phyloP scores from a whole-genome alignment of 495 filamentous ascomycete genomes.

The Chaetomidium leptoderma region DNA sequence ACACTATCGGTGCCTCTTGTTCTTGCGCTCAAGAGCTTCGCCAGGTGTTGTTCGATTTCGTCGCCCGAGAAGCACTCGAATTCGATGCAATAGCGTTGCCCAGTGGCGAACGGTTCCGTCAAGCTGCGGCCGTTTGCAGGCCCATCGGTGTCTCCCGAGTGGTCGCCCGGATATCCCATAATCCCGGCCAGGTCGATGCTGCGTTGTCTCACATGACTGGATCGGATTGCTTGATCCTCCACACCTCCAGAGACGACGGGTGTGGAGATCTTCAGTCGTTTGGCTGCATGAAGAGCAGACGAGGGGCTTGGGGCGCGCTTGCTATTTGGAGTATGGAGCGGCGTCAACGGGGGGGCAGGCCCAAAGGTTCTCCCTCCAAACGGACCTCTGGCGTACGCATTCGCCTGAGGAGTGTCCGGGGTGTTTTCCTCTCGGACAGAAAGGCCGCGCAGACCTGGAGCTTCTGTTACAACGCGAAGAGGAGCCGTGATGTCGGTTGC shows the following conservation, averaged over 20 bases:
- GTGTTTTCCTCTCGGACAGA: conserved; percentile 46
- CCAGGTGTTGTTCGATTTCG: conserved; percentile 28
- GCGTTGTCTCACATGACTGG: conserved; percentile 1
- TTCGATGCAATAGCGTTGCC: conserved; percentile 12
- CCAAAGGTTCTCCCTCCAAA: neutral
- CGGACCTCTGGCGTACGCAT: conserved; percentile 35
- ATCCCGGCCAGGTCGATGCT: neutral
- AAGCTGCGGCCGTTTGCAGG: too few relatives aligned
- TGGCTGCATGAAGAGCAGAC: conserved; percentile 12
- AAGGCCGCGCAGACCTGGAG: neutral
- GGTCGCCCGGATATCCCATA: neutral
- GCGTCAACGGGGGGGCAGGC: conserved; percentile 14
- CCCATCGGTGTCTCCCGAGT: too few relatives aligned
- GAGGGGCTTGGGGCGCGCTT: conserved; percentile 18
- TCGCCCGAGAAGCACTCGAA: conserved; percentile 25
- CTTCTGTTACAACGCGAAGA: neutral
- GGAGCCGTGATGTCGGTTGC: neutral
- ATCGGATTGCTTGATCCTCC: neutral
- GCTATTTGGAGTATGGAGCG: conserved; percentile 14
- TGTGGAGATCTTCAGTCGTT: conserved; percentile 2
- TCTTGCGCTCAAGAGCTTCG: conserved; percentile 18
- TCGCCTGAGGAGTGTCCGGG: conserved; percentile 83
- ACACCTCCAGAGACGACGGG: too few relatives aligned
- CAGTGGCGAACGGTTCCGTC: neutral
- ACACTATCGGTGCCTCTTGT: conserved; percentile 1